Evolutionary conservation across 257 asterid species (phyloP).

Genomic region (Nyctanthes arbortristis): DNA sequence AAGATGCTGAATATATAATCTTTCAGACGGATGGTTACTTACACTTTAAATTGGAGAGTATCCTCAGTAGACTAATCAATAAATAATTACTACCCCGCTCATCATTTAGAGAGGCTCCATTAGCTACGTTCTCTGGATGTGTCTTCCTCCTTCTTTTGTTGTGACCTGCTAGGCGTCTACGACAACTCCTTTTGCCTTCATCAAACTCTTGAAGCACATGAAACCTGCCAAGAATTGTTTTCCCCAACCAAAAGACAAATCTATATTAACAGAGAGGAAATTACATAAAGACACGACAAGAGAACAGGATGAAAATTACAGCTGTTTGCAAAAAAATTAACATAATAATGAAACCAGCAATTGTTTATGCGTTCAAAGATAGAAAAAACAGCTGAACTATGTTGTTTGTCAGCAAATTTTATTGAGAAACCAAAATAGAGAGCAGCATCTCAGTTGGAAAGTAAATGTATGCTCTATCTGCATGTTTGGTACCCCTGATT

Average conservation of each 20-base stretch:
- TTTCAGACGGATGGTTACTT: conserved; percentile 31
- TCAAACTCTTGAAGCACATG: conserved; percentile 89
- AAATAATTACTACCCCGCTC: conserved; percentile 70
- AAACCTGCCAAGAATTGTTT: conserved; percentile 50
- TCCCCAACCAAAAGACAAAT: background rate
- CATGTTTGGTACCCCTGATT: no score
- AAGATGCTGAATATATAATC: conserved; percentile 4
- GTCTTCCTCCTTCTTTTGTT: conserved; percentile 85
- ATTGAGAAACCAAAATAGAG: background rate
- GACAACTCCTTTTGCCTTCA: conserved; percentile 94
- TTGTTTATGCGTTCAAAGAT: background rate
- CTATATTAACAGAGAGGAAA: no score
- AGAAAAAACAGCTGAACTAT: background rate
- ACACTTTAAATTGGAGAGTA: conserved; percentile 82
- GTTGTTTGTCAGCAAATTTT: background rate
- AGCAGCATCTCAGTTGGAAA: background rate
- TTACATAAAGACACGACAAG: background rate
- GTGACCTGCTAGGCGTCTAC: conserved; percentile 93
- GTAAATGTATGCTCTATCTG: background rate
- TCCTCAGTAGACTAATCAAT: conserved; percentile 75
- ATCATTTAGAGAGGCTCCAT: conserved; percentile 46
- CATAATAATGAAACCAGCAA: background rate
- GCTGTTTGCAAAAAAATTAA: background rate
- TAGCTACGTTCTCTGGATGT: conserved; percentile 68
- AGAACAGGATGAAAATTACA: background rate